These are phyloP conservation scores for Saitozyma sp. DNA, from an alignment of 768 basidiomycete genomes.

Conservation along the genomic window DNA sequence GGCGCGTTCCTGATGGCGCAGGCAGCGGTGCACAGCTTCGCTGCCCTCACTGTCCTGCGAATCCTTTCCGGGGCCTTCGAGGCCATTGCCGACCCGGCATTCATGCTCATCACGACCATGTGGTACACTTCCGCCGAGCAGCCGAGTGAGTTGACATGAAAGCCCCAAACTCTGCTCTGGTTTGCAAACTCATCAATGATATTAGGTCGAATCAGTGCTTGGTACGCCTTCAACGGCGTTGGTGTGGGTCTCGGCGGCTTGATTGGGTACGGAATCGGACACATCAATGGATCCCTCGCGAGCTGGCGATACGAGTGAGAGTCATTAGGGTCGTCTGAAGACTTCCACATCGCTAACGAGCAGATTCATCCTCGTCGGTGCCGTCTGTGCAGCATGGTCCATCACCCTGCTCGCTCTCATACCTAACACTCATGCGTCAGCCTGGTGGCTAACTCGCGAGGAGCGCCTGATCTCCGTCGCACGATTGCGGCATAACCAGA, in stretches of 20 bases:
- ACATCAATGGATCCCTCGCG: constrained; percentile 49
- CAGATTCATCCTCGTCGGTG: neutral
- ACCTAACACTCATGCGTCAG: constrained; percentile 49
- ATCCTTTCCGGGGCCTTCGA: constrained; percentile 55
- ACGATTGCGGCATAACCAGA: constrained; percentile 51
- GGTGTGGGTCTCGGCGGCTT: constrained; percentile 56
- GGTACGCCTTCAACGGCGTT: constrained; percentile 56
- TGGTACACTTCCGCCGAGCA: too few relatives aligned
- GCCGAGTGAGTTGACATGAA: too few relatives aligned
- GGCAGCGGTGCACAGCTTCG: too few relatives aligned
- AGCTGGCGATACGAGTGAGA: constrained; percentile 54
- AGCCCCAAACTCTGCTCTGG: too few relatives aligned
- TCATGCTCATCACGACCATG: constrained; percentile 54
- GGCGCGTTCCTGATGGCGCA: constrained; percentile 55
- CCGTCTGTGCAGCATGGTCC: constrained; percentile 19
- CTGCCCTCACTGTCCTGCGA: constrained; percentile 53
- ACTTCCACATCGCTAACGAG: too few relatives aligned
- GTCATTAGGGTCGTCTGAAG: constrained; percentile 45
- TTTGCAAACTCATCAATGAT: constrained; percentile 53
- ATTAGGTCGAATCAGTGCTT: constrained; percentile 52
- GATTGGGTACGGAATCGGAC: constrained; percentile 53
- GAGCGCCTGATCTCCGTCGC: constrained; percentile 52
- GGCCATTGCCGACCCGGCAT: constrained; percentile 53
- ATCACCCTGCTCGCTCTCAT: constrained; percentile 40
- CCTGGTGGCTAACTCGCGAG: constrained; percentile 47